Evolutionary conservation across 2,329 filamentous ascomycete species (phyloP), one percentile per base, ranked within the genome.

Genomic region (Aspergillus sp.): DNA sequence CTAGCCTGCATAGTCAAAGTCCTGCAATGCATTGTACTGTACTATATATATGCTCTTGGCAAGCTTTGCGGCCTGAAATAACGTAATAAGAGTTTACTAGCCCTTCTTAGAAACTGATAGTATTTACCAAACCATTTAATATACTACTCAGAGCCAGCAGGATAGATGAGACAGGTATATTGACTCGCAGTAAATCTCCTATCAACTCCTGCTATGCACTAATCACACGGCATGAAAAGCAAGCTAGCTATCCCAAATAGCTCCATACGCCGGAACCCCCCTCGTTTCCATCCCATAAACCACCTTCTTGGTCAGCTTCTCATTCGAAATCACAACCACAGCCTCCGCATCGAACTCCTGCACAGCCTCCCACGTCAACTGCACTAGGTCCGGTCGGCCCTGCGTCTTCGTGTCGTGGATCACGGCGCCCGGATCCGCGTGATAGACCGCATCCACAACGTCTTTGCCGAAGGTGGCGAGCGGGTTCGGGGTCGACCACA

Each of bases 211-310:
- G 4, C 8, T 6, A 38, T 38, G 35, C 35, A 38, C 35, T n/a
- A 35, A 10, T 38, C 35, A 38, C 35, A 38, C 13, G 16, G 16
- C 35, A n/a, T 10, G 35, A n/a, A 4, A n/a, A 35, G 4, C 33
- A 35, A 35, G 38, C 40, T 43, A 59, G 51, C 56, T 64, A 59
- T 38, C 61, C 57, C 45, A 57, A 50, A 42, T 42, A 6, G 40
- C 40, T 59, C 26, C 59, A 60, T 51, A 73, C 10, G 70, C 66
- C 22, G 69, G 61, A 26, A 73, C 57, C 1, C 71, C 72, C 35
- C 70, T 58, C 42, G 58, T 61, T 54, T 73, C 69, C 63, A 74
- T 62, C 50, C 65, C 71, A 57, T 71, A 72, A 10, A 74, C 71
- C 16, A 73, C 61, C 45, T 69, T 59, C 47, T 65, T 65, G 11